phyloP scores from a whole-genome alignment of 345 rosid genomes.

The Pistacia vera region DNA sequence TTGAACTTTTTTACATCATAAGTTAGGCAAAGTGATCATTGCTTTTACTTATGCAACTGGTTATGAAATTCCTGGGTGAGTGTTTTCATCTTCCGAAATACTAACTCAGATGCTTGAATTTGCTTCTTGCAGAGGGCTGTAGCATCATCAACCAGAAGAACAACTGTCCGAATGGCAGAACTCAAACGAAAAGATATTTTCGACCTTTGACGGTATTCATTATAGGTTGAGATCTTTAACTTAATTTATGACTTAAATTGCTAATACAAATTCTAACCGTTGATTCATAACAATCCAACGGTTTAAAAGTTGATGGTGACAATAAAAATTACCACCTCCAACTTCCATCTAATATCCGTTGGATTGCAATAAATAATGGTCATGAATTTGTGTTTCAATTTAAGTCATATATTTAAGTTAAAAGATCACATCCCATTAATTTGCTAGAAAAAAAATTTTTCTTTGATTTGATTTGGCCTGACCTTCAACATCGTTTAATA shows the following conservation, averaged over 20 bases:
- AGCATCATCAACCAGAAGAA: conserved; percentile 74
- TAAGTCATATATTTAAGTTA: too few species aligned
- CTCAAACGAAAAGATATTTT: conserved; percentile 75
- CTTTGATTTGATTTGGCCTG: background rate
- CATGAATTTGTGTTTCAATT: too few species aligned
- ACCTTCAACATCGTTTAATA: conserved; percentile 3
- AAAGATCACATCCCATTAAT: background rate
- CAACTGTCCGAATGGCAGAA: conserved; percentile 64
- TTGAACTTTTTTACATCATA: conserved; percentile 2
- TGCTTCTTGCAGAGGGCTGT: conserved; percentile 70
- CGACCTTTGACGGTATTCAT: conserved; percentile 60
- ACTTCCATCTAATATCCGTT: too few species aligned
- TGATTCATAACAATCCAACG: too few species aligned
- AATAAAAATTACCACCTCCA: too few species aligned
- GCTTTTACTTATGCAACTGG: background rate
- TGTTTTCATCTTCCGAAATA: background rate
- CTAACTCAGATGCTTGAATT: conserved; percentile 12
- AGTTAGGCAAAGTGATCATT: background rate
- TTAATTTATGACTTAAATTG: too few species aligned
- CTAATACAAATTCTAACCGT: too few species aligned
- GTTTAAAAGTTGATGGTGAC: too few species aligned
- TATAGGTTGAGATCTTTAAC: too few species aligned
- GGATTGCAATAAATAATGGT: too few species aligned
- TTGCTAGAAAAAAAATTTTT: conserved; percentile 12
- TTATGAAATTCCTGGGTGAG: background rate